phyloP scores from a whole-genome alignment of 2,329 filamentous ascomycete genomes.

The Ophiostoma novo-ulmi region DNA sequence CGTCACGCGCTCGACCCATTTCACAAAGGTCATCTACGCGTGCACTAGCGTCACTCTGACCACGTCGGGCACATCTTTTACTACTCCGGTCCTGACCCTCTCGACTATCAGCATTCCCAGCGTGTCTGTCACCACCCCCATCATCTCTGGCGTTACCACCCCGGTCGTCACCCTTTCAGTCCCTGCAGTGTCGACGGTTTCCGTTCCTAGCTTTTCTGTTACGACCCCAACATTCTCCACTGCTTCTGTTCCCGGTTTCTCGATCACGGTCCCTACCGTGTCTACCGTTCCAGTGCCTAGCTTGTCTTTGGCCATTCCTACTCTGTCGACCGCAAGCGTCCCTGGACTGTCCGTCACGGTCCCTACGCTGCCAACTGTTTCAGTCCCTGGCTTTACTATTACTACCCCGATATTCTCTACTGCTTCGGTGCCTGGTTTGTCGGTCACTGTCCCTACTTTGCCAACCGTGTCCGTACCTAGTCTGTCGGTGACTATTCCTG shows the following conservation, averaged over 20 bases:
- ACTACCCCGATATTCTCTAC: background rate
- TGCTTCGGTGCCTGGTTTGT: background rate
- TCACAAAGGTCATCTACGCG: background rate
- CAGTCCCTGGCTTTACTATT: background rate
- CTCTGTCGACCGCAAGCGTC: background rate
- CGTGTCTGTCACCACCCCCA: background rate
- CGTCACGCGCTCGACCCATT: no score
- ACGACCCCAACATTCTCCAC: background rate
- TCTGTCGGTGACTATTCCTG: background rate
- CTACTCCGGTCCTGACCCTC: background rate
- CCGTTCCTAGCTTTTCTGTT: background rate
- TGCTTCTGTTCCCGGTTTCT: background rate
- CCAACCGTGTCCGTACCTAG: background rate
- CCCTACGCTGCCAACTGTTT: background rate
- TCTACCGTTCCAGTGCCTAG: background rate
- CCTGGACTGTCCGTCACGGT: background rate
- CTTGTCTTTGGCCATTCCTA: no score
- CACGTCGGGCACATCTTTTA: background rate
- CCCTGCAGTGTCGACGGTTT: background rate
- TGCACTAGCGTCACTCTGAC: constrained; percentile 3
- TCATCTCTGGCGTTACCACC: background rate
- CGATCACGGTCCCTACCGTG: background rate
- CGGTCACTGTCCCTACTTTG: background rate
- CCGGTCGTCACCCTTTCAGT: background rate
- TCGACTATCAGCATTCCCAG: background rate